These are phyloP conservation scores for Talaromyces sp. DNA, from an alignment of 2,329 filamentous ascomycete genomes.

Conservation along the genomic window DNA sequence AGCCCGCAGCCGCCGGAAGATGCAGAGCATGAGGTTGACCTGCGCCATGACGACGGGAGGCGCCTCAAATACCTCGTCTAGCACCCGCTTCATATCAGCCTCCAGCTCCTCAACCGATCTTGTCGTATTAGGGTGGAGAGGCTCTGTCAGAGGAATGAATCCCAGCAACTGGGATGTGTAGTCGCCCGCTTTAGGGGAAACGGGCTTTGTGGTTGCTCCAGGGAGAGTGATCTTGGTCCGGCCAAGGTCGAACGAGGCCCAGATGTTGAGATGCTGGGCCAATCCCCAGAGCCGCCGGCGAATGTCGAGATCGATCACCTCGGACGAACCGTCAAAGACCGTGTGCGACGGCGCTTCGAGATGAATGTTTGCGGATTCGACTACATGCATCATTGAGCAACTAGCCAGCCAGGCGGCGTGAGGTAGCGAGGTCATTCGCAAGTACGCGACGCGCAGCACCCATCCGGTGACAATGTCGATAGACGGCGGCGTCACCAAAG, in stretches of 20 bases:
- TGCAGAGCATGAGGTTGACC: constrained; percentile 52
- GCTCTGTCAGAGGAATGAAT: constrained; percentile 49
- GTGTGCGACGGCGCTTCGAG: constrained; percentile 18
- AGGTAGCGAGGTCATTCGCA: constrained; percentile 50
- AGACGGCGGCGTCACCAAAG: constrained; percentile 21
- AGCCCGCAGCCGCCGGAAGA: constrained; percentile 50
- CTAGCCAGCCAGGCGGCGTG: constrained; percentile 38
- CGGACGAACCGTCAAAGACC: constrained; percentile 5
- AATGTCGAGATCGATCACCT: constrained; percentile 26
- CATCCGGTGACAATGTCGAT: constrained; percentile 36
- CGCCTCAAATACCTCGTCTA: constrained; percentile 36
- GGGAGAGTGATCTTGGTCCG: constrained; percentile 48
- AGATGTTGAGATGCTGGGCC: constrained; percentile 54
- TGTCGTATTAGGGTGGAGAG: constrained; percentile 48
- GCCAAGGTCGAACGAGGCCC: constrained; percentile 56
- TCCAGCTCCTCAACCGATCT: constrained; percentile 41
- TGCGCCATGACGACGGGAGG: constrained; percentile 46
- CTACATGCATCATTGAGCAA: constrained; percentile 42
- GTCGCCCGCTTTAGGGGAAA: constrained; percentile 34
- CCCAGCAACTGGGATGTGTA: constrained; percentile 47
- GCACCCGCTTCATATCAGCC: constrained; percentile 35
- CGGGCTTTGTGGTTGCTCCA: constrained; percentile 36
- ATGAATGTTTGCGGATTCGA: constrained; percentile 46
- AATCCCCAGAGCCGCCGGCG: constrained; percentile 45
- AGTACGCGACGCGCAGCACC: constrained; percentile 50